Percentiles rank a stretch among this genome's conserved stretches.
phyloP scores from a whole-genome alignment of 169 alveolate genomes.

The Perkinsus marinus region DNA sequence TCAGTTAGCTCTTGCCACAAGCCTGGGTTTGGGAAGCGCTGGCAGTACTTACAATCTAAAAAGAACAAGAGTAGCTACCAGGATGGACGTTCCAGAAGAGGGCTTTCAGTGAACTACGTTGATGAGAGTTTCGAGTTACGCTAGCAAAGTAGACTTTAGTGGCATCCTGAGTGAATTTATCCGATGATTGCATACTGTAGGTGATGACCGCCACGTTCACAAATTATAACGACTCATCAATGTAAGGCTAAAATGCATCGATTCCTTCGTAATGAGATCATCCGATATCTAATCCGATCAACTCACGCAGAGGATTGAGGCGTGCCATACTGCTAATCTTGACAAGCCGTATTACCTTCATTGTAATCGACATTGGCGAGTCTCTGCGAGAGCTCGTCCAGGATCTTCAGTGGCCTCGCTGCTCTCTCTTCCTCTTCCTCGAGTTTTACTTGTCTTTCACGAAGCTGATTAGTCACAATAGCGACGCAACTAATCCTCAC shows the following conservation, averaged over 20 bases:
- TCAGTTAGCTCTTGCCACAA: not conserved
- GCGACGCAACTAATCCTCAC: not conserved
- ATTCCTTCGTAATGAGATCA: too few relatives aligned
- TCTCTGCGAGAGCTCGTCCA: not conserved
- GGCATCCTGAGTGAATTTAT: too few relatives aligned
- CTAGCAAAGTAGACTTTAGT: too few relatives aligned
- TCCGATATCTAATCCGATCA: too few relatives aligned
- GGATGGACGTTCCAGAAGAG: too few relatives aligned
- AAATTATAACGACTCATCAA: too few relatives aligned
- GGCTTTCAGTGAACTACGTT: too few relatives aligned
- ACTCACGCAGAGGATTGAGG: not conserved
- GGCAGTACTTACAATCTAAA: not conserved
- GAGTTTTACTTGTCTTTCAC: not conserved
- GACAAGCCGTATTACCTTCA: not conserved
- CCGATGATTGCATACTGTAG: too few relatives aligned
- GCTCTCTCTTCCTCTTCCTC: not conserved
- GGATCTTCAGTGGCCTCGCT: not conserved
- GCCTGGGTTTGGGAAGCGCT: not conserved
- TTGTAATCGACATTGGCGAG: not conserved
- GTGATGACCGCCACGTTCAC: too few relatives aligned
- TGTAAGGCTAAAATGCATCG: too few relatives aligned
- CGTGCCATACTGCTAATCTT: not conserved
- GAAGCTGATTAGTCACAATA: not conserved
- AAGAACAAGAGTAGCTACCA: not conserved
- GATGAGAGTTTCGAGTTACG: too few relatives aligned